Base-by-base conservation (phyloP, 768 basidiomycete species). In the Dioszegia aurantiaca region DNA sequence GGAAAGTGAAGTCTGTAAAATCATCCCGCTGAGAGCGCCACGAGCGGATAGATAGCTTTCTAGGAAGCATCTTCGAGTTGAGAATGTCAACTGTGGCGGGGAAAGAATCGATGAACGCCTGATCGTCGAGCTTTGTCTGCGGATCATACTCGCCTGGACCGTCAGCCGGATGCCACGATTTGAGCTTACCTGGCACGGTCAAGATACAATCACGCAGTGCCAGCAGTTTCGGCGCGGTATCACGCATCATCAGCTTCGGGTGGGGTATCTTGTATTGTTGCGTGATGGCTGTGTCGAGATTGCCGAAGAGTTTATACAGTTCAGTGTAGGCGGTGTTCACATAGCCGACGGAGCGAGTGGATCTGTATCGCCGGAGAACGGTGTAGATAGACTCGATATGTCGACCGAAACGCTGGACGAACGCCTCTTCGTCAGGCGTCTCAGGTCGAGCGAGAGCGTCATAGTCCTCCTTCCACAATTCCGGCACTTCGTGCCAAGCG, bases 381-480 rank as follows among this genome's bases (percentile, higher is more conserved):
- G 57, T 55, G 36, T 70, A 49, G 30, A 73, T 56, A 2, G 47
- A 46, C n/a, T 54, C 51, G 23, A 73, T 40, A 28, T 58, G 61
- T 1, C 51, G 51, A 0, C 73, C 73, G 46, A 65, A 77, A 8
- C 60, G 61, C 49, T 73, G 68, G 0, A 66, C 61, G 45, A 77
- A 77, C 9, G 67, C 63, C n/a, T 68, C 68, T 31, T 77, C 75
- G 40, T 74, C 73, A 10, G 72, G 73, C 9, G 72, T 73, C 48
- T 77, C 72, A 8, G 72, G 72, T 12, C 23, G 24, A 17, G 37
- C 8, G 11, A 53, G 51, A 16, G 51, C 36, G 2, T 53, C 11
- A 42, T 59, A 52, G 65, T 76, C 75, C 12, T 64, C 61, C 28
- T 65, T 47, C 62, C 73, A 70, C 10, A 58, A n/a, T 6, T 23